Evolutionary conservation across 768 basidiomycete genomes (phyloP).

Genomic region (Leccinum incarnatum): DNA sequence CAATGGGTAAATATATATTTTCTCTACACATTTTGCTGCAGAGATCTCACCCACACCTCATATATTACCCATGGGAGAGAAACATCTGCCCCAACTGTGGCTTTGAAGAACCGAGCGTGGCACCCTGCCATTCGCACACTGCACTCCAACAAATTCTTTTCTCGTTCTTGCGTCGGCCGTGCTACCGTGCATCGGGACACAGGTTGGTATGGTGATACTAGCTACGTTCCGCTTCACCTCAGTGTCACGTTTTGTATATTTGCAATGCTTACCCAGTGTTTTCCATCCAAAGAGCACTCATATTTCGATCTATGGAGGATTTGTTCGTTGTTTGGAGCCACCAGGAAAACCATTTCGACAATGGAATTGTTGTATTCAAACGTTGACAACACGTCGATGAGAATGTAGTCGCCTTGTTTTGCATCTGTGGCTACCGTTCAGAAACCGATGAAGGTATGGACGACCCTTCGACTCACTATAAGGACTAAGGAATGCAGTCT

Average conservation of each 20-base stretch:
- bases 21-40: conserved; percentile 9
- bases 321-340: conserved; percentile 32
- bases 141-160: conserved; percentile 23
- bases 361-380: conserved; percentile 19
- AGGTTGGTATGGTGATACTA: conserved; percentile 14
- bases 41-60: conserved; percentile 40
- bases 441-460: conserved; percentile 12
- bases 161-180: neutral
- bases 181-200: conserved; percentile 5
- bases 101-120: conserved; percentile 30
- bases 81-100: conserved; percentile 25
- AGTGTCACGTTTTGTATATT: neutral
- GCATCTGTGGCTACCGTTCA: conserved; percentile 17
- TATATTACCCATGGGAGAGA: conserved; percentile 36
- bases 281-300: conserved; percentile 31
- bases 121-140: conserved; percentile 19
- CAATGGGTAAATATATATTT: neutral
- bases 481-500: conserved; percentile 51
- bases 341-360: conserved; percentile 36
- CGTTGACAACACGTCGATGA: conserved; percentile 36
- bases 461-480: conserved; percentile 36
- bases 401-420: conserved; percentile 37
- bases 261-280: conserved; percentile 31
- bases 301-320: conserved; percentile 29
- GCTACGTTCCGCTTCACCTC: conserved; percentile 7